phyloP scores from a whole-genome alignment of 495 filamentous ascomycete species.

The Lophium mytilinum region DNA sequence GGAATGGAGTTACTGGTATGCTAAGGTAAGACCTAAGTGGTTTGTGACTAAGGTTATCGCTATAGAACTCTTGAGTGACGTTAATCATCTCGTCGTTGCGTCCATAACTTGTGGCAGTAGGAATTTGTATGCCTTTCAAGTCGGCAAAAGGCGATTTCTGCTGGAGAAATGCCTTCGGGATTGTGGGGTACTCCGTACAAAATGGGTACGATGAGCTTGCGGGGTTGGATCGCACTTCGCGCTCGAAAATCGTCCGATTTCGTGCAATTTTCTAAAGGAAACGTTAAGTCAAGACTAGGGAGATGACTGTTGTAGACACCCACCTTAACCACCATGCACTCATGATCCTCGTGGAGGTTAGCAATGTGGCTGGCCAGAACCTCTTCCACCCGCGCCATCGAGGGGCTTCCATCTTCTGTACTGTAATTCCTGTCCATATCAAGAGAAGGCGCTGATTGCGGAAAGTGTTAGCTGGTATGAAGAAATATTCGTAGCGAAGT shows the following conservation, averaged over 20 bases:
- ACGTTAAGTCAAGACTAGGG: no score
- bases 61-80: constrained; percentile 1
- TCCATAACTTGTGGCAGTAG: neutral
- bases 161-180: neutral
- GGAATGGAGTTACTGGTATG: constrained; percentile 1
- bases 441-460: no score
- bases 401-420: no score
- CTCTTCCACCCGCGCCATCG: neutral
- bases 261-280: neutral
- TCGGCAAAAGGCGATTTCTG: constrained; percentile 5
- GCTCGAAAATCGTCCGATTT: constrained; percentile 4
- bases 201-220: neutral
- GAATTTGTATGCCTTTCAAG: constrained; percentile 11
- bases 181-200: neutral
- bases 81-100: neutral
- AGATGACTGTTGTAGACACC: neutral
- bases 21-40: neutral
- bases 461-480: no score
- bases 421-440: no score
- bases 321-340: constrained; percentile 2
- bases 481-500: no score
- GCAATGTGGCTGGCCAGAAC: constrained; percentile 3
- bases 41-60: neutral
- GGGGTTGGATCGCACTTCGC: neutral
- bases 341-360: constrained; percentile 2